Percentiles rank a stretch among this genome's conserved stretches.
Conservation (phyloP, 2,329 filamentous ascomycete genomes). For the Nemania sp. region DNA sequence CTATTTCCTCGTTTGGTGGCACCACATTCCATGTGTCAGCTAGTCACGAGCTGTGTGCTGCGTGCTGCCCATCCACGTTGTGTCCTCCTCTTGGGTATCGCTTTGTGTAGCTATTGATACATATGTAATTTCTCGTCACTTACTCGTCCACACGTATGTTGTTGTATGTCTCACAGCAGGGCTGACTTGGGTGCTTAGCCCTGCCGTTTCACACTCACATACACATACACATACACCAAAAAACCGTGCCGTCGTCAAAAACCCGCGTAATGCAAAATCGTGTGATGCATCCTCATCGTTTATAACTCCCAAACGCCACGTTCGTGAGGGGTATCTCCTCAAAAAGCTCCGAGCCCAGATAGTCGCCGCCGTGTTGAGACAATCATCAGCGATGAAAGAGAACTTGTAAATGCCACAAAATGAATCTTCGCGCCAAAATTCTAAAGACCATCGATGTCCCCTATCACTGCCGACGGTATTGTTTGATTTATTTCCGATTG, state of each 20-base stretch:
- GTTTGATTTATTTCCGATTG: conserved; percentile 32
- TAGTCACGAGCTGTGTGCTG: conserved; percentile 1
- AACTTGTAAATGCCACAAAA: conserved; percentile 36
- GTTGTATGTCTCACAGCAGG: too few species aligned
- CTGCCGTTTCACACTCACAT: too few species aligned
- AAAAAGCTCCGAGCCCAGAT: conserved; percentile 26
- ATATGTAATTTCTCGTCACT: conserved; percentile 15
- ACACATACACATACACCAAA: too few species aligned
- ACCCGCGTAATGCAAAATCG: conserved; percentile 19
- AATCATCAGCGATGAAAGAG: conserved; percentile 33
- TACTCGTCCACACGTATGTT: not conserved
- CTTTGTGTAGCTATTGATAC: conserved; percentile 24
- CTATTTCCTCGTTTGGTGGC: conserved; percentile 19
- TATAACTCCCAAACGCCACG: conserved; percentile 36
- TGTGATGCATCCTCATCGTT: conserved; percentile 13
- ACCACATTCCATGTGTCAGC: not conserved
- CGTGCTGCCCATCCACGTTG: conserved; percentile 12
- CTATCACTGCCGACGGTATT: conserved; percentile 30
- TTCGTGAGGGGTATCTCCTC: conserved; percentile 41
- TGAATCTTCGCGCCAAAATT: conserved; percentile 31
- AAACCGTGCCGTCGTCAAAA: conserved; percentile 15
- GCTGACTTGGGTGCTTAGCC: too few species aligned
- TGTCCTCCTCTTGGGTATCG: not conserved
- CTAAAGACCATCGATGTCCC: conserved; percentile 37
- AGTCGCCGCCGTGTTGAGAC: conserved; percentile 27